Evolutionary conservation across 2,329 filamentous ascomycete genomes (phyloP), one percentile per base, ranked within the genome.

Genomic region (Penicillium sp.): DNA sequence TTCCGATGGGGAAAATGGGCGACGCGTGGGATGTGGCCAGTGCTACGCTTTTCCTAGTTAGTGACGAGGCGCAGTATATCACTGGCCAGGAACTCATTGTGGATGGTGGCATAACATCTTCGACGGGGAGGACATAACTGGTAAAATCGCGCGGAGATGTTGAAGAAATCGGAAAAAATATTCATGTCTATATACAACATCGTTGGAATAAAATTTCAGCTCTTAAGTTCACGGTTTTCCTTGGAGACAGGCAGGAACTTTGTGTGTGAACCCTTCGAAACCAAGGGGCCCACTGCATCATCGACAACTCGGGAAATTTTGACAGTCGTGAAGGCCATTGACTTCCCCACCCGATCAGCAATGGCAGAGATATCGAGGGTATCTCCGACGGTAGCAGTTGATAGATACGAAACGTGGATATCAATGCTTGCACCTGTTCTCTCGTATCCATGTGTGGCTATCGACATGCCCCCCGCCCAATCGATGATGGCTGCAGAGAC

Each of bases 21-120:
- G 62, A 68, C 61, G 63, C 69, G 2, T 68, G 62, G 63, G 73
- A 76, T 62, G 69, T 76, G 8, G 71, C 71, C 3, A 69, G 72
- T 62, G 66, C 71, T 7, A 66, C 66, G 1, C 31, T 72, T 19
- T 76, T 74, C 52, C 60, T 76, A 6, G 66, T 59, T 0, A 66
- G 61, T 23, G 65, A 70, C 31, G 66, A 68, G 27, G 66, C 71
- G 0, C 58, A 57, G 10, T 75, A 74, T 58, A 68, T 75, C n/a
- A 75, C 70, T 8, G 72, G 73, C 0, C 69, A 72, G 49, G 65
- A 73, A 53, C 43, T 76, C 6, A 68, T 75, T 1, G 70, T 77
- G 17, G 74, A 76, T 65, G 74, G 74, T 7, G 72, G 66, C 1
- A 68, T 76, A 23, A 72, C 69, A 6, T 60, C 58, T 8, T 71